phyloP scores from a whole-genome alignment of 495 filamentous ascomycete genomes.

The Penicillium antarcticum region DNA sequence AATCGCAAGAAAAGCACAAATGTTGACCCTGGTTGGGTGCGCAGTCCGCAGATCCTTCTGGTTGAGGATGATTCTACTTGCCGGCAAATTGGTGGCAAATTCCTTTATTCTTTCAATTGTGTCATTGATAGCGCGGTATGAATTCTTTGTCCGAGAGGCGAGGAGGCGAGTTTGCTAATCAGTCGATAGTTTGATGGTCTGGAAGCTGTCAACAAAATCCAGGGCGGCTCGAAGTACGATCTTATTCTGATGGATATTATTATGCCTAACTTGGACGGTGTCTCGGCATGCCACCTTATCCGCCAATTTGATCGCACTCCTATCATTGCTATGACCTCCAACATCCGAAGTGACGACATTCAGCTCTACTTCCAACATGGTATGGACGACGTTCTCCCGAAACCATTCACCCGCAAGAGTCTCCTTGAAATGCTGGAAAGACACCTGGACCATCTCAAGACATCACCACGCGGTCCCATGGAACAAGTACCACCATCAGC shows the following conservation, averaged over 20 bases:
- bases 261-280: conserved; percentile 94
- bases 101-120: conserved; percentile 84
- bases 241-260: conserved; percentile 99
- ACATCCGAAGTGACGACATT: conserved; percentile 95
- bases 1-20: conserved; percentile 65
- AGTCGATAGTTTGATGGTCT: conserved; percentile 74
- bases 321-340: conserved; percentile 98
- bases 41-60: conserved; percentile 80
- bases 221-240: conserved; percentile 78
- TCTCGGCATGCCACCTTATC: conserved; percentile 91
- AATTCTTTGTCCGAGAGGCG: conserved; percentile 15
- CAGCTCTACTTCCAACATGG: conserved; percentile 96
- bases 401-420: conserved; percentile 95
- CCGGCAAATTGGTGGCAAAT: conserved; percentile 90
- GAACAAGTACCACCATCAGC: conserved; percentile 47
- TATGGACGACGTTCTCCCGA: conserved; percentile 99
- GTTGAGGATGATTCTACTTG: conserved; percentile 97
- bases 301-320: conserved; percentile 85
- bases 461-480: conserved; percentile 42
- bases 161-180: conserved; percentile 18
- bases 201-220: conserved; percentile 91
- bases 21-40: conserved; percentile 76
- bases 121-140: conserved; percentile 88
- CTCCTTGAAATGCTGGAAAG: conserved; percentile 88
- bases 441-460: conserved; percentile 76